A percentile compares a stretch with the other conserved stretches of the same genome.
These are phyloP conservation scores for Collariella sp. DNA, from an alignment of 495 filamentous ascomycete genomes.

Conservation along the genomic window DNA sequence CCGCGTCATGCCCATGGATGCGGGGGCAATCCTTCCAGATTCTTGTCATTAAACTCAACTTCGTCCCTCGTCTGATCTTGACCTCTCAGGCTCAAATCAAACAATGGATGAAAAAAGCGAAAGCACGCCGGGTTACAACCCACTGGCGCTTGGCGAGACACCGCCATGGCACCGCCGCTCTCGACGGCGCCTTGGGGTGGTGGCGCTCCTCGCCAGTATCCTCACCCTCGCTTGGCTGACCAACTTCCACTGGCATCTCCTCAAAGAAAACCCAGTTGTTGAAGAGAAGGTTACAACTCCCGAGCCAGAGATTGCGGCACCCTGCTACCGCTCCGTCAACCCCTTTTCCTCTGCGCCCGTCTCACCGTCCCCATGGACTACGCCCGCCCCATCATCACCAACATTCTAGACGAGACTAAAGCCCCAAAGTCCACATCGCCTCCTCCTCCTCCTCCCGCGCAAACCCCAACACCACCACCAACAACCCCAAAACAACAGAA, in stretches of 20 bases:
- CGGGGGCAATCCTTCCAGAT: no score
- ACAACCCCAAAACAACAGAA: constrained; percentile 3
- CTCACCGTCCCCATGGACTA: constrained; percentile 53
- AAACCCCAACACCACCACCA: constrained; percentile 16
- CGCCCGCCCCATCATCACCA: constrained; percentile 29
- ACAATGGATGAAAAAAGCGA: background rate
- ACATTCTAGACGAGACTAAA: constrained; percentile 15
- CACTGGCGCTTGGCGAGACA: no score
- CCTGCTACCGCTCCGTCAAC: constrained; percentile 30
- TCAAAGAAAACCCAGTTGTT: no score
- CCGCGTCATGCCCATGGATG: no score
- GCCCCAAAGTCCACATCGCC: constrained; percentile 42
- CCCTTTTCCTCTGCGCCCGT: constrained; percentile 41
- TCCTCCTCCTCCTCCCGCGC: constrained; percentile 34
- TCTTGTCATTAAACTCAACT: no score
- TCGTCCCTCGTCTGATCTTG: no score
- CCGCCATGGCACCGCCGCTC: no score
- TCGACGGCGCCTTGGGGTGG: background rate
- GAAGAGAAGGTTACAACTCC: no score
- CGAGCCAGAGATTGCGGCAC: constrained; percentile 25
- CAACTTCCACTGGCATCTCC: background rate
- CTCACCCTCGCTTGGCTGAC: background rate
- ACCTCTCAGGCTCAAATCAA: no score
- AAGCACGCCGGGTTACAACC: no score
- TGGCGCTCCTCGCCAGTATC: background rate